Conservation (phyloP, 148 eudicot species). For the Cornus kousa region DNA sequence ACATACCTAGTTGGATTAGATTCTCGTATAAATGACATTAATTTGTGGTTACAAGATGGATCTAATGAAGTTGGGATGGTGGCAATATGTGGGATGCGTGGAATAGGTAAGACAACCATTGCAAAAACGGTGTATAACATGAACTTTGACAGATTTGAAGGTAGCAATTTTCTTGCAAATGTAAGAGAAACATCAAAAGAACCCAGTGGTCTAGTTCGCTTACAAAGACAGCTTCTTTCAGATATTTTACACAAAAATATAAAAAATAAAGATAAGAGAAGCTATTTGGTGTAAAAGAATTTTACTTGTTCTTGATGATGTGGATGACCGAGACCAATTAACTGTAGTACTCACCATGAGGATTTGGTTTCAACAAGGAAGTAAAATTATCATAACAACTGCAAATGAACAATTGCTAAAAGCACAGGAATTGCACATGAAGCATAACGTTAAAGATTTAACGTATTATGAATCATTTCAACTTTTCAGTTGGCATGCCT, state of each 20-base stretch:
- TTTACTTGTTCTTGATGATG: neutral
- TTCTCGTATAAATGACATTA: slow-evolving; percentile 5
- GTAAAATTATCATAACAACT: no score
- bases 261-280: neutral
- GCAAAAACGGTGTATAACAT: slow-evolving; percentile 10
- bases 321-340: no score
- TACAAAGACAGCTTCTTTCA: neutral
- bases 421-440: neutral
- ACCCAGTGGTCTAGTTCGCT: slow-evolving; percentile 1
- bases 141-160: neutral
- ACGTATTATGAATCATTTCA: neutral
- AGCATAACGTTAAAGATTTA: slow-evolving; percentile 5
- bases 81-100: slow-evolving; percentile 1
- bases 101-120: neutral
- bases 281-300: slow-evolving; percentile 6
- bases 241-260: neutral
- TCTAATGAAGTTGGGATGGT: neutral
- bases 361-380: no score
- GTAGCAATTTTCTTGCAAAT: slow-evolving; percentile 13
- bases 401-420: slow-evolving; percentile 1
- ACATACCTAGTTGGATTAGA: neutral
- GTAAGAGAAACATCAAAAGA: neutral
- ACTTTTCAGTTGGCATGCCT: no score
- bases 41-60: slow-evolving; percentile 9
- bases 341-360: no score